Base-by-base conservation (phyloP, 2,329 filamentous ascomycete genomes). In the Cryphonectria japonica region DNA sequence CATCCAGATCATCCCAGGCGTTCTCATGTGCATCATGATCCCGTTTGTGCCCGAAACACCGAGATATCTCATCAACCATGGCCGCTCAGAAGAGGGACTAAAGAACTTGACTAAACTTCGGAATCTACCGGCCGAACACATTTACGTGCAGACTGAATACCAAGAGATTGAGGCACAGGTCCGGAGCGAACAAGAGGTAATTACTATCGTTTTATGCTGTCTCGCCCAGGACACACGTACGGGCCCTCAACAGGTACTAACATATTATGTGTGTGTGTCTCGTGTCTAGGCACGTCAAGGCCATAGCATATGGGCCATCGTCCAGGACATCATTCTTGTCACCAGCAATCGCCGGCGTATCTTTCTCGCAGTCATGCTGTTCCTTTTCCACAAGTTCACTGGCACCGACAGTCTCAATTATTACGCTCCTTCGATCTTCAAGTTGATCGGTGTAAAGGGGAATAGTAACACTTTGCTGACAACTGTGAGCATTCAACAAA, bases 381-480 rank as follows among this genome's bases (percentile, higher is more conserved):
- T 78, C 69, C 59, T 83, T 0, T 83, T 83, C 69, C 81, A 83
- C 73, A 83, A 83, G 50, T 79, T 82, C 34, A 83, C 80, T 2
- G 81, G 82, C 0, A 83, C 80, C 1, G 80, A 82, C 72, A 77
- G 77, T 7, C 67, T 83, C 26, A 83, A 82, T 74, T 83, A 83
- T 71, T 83, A 80, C 52, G 79, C 80, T 0, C 80, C 80, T 1
- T 77, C 81, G 66, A 82, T 83, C 16, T 83, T 83, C 61, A 76
- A 76, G 8, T 78, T 82, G 76, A 81, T 83, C 32, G 81, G 81
- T 46, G 82, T 81, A 0, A 73, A 73, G 2, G 71, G 74, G 2
- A 77, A 77, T 3, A 57, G 72, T 80, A 46, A n/a, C 14, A 57
- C 52, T n/a, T 32, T 57, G 14, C n/a, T 57, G 52, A 32, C 22